Base-by-base conservation (phyloP, 2,329 filamentous ascomycete species). In the Aureobasidium sp. region DNA sequence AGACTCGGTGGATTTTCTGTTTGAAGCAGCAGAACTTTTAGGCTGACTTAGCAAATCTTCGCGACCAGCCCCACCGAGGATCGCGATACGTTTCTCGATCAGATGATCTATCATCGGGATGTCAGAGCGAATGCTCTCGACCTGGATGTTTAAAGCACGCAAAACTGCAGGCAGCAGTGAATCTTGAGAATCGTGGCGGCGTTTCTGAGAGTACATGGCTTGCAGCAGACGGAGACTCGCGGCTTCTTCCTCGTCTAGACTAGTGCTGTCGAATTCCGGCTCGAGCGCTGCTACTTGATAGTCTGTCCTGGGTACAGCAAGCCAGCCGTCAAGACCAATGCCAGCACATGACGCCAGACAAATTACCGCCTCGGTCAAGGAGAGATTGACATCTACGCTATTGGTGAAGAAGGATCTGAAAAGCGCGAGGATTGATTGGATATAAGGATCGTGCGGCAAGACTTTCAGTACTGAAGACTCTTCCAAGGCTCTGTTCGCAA, bases 321-420 rank as follows among this genome's bases (percentile, higher is more conserved):
- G 78, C 93, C 94, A 99, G n/a, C 89, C 89, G 70, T 97, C 91
- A 13, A 97, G 81, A 23, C 87, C 85, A 70, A 96, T 87, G 65
- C 90, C 89, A 6, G 91, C 89, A 68, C 94, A 97, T 0, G 89
- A 86, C 12, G 89, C 89, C 44, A 99, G 79, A 66, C 90, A 88
- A 32, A 95, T 83, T 47, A 97, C 80, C 0, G 89, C 84, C 69
- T 95, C 90, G 0, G 93, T 97, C 1, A 97, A 80, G 0, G 88
- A 89, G 3, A 99, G 78, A 68, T 99, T 99, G 2, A 89, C 92
- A 68, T 97, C 91, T 2, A 97, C 86, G 2, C 91, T 87, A 68
- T 99, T 99, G 5, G 90, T 82, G 68, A 97, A 91, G 70, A 97
- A 99, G 0, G 82, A 87, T 48, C 87, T 82, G 12, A 99, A 75